phyloP scores from a whole-genome alignment of 768 basidiomycete genomes.

The Tulasnella sp. region DNA sequence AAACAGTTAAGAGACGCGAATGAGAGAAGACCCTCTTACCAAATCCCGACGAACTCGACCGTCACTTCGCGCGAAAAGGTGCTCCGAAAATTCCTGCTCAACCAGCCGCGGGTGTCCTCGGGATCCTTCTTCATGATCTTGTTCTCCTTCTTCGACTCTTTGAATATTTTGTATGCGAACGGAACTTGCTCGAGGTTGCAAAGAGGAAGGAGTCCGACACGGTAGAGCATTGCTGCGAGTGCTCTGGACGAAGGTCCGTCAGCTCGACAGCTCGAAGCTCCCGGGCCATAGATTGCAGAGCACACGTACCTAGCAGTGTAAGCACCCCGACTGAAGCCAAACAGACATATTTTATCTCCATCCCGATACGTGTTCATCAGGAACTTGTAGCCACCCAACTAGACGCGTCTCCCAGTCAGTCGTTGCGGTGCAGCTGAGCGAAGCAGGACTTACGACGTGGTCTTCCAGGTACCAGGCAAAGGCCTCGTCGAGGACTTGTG shows the following conservation, averaged over 20 bases:
- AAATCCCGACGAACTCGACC: conserved; percentile 75
- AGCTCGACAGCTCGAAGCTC: too few relatives aligned
- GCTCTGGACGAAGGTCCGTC: background rate
- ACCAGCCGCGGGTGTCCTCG: background rate
- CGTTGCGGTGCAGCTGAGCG: conserved; percentile 53
- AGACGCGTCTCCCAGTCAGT: background rate
- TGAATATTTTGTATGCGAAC: conserved; percentile 74
- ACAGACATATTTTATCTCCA: conserved; percentile 73
- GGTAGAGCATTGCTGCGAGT: conserved; percentile 30
- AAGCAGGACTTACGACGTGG: conserved; percentile 42
- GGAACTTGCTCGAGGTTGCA: conserved; percentile 67
- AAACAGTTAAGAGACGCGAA: background rate
- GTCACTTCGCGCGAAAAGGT: conserved; percentile 63
- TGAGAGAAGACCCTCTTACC: conserved; percentile 43
- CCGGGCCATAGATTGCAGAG: background rate
- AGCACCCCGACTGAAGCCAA: conserved; percentile 80
- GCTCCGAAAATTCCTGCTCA: conserved; percentile 58
- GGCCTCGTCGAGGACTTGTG: conserved; percentile 62
- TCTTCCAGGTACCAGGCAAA: conserved; percentile 71
- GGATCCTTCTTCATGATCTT: conserved; percentile 38
- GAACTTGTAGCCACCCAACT: conserved; percentile 29
- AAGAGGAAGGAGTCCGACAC: conserved; percentile 59
- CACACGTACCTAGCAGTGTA: conserved; percentile 47
- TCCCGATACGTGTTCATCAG: conserved; percentile 34
- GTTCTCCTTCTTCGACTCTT: conserved; percentile 45